Conservation (phyloP, 768 basidiomycete genomes). For the Macrolepiota albuminosa region DNA sequence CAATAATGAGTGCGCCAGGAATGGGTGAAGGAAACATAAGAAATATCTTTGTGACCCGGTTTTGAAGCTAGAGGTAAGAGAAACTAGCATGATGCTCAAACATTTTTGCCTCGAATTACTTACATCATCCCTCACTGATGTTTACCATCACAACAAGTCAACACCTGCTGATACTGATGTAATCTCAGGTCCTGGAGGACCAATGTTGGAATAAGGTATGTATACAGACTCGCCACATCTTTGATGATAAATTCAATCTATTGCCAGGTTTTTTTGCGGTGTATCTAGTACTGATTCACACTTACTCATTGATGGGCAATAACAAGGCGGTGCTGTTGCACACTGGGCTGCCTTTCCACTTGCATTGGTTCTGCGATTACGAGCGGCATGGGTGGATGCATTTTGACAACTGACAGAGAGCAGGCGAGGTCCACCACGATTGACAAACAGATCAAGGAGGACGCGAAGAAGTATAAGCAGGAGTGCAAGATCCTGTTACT, state of each 20-base stretch:
- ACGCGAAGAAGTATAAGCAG: conserved; percentile 71
- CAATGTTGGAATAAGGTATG: neutral
- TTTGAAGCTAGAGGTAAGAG: too few relatives aligned
- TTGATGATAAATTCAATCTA: neutral
- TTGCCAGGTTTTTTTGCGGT: neutral
- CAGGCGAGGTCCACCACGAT: conserved; percentile 67
- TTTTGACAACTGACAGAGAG: conserved; percentile 51
- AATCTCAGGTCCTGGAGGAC: neutral
- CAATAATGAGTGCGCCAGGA: too few relatives aligned
- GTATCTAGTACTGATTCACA: neutral
- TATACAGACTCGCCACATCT: neutral
- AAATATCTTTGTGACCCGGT: too few relatives aligned
- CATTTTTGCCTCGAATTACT: neutral
- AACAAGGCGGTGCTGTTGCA: neutral
- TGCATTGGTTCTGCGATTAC: too few relatives aligned
- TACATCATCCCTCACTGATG: neutral
- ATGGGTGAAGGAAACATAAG: too few relatives aligned
- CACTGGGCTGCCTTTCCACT: too few relatives aligned
- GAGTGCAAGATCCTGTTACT: conserved; percentile 92
- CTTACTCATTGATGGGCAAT: neutral
- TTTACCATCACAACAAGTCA: neutral
- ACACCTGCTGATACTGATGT: neutral
- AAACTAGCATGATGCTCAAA: too few relatives aligned
- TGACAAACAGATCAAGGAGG: conserved; percentile 83
- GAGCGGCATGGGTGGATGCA: conserved; percentile 58